Evolutionary conservation across 2,329 filamentous ascomycete species (phyloP).

Genomic region (Exophiala phaeomuriformis): DNA sequence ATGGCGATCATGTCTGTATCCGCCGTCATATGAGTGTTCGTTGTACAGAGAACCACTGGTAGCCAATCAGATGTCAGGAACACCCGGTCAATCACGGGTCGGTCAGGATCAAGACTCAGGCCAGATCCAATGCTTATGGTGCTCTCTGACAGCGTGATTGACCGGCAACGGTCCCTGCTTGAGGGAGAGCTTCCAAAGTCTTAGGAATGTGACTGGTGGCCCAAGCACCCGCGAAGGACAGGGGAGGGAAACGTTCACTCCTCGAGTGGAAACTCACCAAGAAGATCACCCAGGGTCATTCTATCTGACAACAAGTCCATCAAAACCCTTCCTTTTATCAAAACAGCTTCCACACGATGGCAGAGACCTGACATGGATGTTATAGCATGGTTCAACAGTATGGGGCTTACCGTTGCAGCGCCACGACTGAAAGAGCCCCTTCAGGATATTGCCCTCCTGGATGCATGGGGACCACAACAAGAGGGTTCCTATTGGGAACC

Average conservation of each 20-base stretch:
- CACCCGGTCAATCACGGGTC: conserved; percentile 9
- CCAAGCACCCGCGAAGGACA: conserved; percentile 7
- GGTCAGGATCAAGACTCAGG: conserved; percentile 14
- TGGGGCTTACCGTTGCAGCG: background rate
- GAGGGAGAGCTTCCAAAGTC: background rate
- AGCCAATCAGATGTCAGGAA: conserved; percentile 11
- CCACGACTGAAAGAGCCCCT: background rate
- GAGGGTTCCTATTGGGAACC: background rate
- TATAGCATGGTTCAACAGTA: background rate
- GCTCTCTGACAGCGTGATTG: too few species aligned
- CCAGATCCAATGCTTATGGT: background rate
- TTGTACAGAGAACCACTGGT: conserved; percentile 17
- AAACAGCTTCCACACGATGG: background rate
- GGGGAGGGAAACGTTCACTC: conserved; percentile 4
- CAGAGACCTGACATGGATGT: background rate
- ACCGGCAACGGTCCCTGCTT: too few species aligned
- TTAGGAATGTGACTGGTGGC: conserved; percentile 20
- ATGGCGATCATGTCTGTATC: conserved; percentile 20
- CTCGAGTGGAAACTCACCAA: background rate
- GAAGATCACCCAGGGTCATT: background rate
- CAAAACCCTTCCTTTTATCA: background rate
- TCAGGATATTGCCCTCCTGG: background rate
- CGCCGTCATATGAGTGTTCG: conserved; percentile 22
- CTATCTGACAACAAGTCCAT: background rate
- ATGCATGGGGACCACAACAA: background rate